Percentiles rank a stretch among this genome's conserved stretches.
Evolutionary conservation across 1,139 yeast genomes (phyloP).

Genomic region (Zygoascus sp.): DNA sequence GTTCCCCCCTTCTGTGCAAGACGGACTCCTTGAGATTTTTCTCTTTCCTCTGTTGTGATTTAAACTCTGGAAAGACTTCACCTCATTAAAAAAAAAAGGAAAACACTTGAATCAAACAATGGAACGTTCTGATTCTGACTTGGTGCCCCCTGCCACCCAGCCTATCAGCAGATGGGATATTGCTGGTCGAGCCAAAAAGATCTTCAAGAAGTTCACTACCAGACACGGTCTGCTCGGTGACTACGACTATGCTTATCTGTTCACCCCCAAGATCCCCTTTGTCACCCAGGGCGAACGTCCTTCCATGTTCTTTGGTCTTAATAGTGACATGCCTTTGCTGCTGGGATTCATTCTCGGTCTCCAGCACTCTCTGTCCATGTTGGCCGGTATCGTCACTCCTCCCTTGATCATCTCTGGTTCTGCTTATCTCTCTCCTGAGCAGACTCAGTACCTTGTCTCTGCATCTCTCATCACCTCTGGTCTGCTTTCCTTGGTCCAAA

Average conservation of each 20-base stretch:
- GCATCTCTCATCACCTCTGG: slow-evolving; percentile 75
- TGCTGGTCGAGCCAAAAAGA: slow-evolving; percentile 8
- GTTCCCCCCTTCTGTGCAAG: not conserved
- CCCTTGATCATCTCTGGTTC: slow-evolving; percentile 62
- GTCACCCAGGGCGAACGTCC: slow-evolving; percentile 34
- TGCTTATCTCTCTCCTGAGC: slow-evolving; percentile 51
- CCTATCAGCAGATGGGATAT: not conserved
- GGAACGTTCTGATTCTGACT: not conserved
- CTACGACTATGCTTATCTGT: slow-evolving; percentile 71
- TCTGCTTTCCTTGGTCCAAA: slow-evolving; percentile 66
- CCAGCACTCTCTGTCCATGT: slow-evolving; percentile 84
- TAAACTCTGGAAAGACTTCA: too few species aligned
- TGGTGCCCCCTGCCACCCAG: not conserved
- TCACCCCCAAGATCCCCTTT: slow-evolving; percentile 75
- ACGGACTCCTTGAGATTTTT: too few species aligned
- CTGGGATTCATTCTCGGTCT: slow-evolving; percentile 74
- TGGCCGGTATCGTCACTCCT: slow-evolving; percentile 88
- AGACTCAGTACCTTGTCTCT: slow-evolving; percentile 69
- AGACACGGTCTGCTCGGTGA: slow-evolving; percentile 77
- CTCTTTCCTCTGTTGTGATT: too few species aligned
- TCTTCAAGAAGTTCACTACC: slow-evolving; percentile 38
- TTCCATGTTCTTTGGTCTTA: slow-evolving; percentile 69
- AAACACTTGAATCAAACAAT: not conserved
- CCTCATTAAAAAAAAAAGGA: not conserved
- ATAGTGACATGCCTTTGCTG: slow-evolving; percentile 72